Conservation (phyloP, 164 flowering plant genomes). For the Tetracentron sinense region DNA sequence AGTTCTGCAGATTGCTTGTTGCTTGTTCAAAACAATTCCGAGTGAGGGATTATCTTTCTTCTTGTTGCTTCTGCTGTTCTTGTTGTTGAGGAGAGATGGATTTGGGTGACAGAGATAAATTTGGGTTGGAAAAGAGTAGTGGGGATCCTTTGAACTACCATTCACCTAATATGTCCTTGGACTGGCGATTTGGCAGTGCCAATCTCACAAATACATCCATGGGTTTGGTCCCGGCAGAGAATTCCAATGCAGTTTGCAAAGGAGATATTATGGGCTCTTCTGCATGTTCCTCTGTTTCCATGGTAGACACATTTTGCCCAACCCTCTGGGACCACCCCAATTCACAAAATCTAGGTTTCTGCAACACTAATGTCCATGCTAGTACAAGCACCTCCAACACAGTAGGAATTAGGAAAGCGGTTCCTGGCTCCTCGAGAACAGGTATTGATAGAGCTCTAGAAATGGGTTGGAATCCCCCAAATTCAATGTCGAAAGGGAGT, state of each 20-base stretch:
- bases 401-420: constrained; percentile 28
- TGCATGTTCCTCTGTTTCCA: constrained; percentile 52
- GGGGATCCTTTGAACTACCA: constrained; percentile 36
- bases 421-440: constrained; percentile 28
- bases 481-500: constrained; percentile 43
- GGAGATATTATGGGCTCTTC: constrained; percentile 39
- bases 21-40: constrained; percentile 1
- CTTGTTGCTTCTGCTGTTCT: constrained; percentile 15
- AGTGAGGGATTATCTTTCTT: constrained; percentile 1
- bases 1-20: constrained; percentile 4
- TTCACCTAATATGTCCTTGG: constrained; percentile 38
- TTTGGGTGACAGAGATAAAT: constrained; percentile 37
- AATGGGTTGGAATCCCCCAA: constrained; percentile 46
- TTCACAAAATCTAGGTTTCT: constrained; percentile 41
- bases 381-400: constrained; percentile 30
- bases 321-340: constrained; percentile 46
- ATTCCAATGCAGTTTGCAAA: constrained; percentile 29
- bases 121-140: constrained; percentile 41
- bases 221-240: constrained; percentile 34
- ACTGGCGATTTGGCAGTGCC: constrained; percentile 45
- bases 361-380: constrained; percentile 33
- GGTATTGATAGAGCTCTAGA: constrained; percentile 33
- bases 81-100: constrained; percentile 36
- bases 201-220: constrained; percentile 33
- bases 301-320: constrained; percentile 53